Conservation (phyloP, 306 rosid genomes). For the Castanospermum australe region DNA sequence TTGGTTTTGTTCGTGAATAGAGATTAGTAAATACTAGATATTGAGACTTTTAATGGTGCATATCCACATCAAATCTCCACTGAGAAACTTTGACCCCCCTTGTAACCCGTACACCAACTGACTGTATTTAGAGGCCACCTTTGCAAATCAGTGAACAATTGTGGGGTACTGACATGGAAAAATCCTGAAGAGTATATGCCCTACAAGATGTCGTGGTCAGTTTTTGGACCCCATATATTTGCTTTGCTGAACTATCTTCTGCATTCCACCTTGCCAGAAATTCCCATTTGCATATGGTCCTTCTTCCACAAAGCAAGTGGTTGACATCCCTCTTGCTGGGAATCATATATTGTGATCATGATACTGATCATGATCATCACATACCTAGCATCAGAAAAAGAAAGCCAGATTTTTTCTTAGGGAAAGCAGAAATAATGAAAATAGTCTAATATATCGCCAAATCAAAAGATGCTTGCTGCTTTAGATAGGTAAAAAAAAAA, state of each 20-base stretch:
- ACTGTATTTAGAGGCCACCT: conserved; percentile 14
- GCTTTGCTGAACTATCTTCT: neutral
- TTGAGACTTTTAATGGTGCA: neutral
- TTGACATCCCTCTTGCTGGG: neutral
- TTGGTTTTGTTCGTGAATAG: conserved; percentile 2
- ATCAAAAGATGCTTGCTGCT: neutral
- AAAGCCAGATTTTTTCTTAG: neutral
- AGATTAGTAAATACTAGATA: neutral
- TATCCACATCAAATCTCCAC: neutral
- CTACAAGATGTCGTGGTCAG: conserved; percentile 27
- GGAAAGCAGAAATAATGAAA: neutral
- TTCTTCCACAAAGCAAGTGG: conserved; percentile 15
- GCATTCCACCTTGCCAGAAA: neutral
- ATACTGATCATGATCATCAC: neutral
- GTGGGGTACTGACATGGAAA: conserved; percentile 24
- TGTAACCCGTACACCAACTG: conserved; percentile 17
- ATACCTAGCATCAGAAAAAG: neutral
- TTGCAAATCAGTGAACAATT: conserved; percentile 32
- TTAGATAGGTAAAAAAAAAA: neutral
- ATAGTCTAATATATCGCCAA: neutral
- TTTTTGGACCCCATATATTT: conserved; percentile 2
- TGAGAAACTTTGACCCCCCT: neutral
- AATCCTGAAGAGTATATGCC: conserved; percentile 28
- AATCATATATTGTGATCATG: neutral
- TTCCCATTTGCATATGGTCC: conserved; percentile 9